Percentiles rank a stretch among this genome's conserved stretches.
These are phyloP conservation scores for Lathyrus aphaca DNA, from an alignment of 306 rosid genomes.

Conservation along the genomic window DNA sequence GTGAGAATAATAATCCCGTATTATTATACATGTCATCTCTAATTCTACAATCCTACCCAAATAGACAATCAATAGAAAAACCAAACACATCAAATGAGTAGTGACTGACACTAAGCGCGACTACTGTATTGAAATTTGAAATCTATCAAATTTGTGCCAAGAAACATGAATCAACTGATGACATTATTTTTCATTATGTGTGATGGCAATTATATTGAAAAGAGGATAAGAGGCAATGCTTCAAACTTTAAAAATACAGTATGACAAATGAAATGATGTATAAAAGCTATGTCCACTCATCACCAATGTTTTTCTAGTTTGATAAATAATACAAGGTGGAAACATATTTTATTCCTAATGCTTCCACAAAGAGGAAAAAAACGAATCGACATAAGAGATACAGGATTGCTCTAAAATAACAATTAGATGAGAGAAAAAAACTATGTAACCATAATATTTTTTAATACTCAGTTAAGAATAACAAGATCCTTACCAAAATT, in stretches of 20 bases:
- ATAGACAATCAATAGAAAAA: too few species aligned
- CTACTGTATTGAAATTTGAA: conserved; percentile 14
- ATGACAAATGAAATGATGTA: conserved; percentile 30
- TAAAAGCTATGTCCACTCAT: conserved; percentile 40
- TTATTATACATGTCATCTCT: conserved; percentile 10
- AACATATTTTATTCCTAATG: conserved; percentile 40
- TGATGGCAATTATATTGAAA: conserved; percentile 19
- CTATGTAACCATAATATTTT: conserved; percentile 28
- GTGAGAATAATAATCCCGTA: conserved; percentile 3
- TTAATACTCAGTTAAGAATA: conserved; percentile 14
- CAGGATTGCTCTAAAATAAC: conserved; percentile 31
- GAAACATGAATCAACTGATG: conserved; percentile 28
- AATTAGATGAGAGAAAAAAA: conserved; percentile 26
- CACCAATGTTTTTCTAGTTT: conserved; percentile 37
- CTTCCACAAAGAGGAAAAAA: conserved; percentile 33
- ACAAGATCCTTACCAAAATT: conserved; percentile 43
- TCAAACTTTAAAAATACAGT: conserved; percentile 28
- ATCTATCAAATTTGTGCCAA: conserved; percentile 14
- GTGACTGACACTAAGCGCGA: too few species aligned
- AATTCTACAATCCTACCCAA: conserved; percentile 12
- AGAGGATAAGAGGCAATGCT: conserved; percentile 28
- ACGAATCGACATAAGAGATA: conserved; percentile 14
- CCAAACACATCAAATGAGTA: too few species aligned
- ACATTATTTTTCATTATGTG: conserved; percentile 22
- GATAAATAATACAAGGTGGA: conserved; percentile 45